Percentiles rank a stretch among this genome's conserved stretches.
These are phyloP conservation scores for Rosa chinensis DNA, from an alignment of 306 rosid species.

Conservation along the genomic window DNA sequence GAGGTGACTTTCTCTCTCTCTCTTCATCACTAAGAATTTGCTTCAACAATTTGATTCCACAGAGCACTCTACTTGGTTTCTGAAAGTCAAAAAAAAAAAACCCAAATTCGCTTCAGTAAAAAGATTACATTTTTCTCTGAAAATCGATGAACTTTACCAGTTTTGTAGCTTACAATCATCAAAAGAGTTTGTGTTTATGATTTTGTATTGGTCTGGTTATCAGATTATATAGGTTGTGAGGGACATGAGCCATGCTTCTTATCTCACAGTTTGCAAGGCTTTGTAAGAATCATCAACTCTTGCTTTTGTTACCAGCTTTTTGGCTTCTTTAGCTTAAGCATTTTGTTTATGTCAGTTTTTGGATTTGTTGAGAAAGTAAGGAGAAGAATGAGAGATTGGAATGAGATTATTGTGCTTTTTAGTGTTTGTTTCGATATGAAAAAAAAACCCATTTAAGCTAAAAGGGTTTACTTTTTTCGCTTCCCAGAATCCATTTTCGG, in stretches of 20 bases:
- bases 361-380: background rate
- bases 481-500: background rate
- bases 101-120: background rate
- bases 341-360: background rate
- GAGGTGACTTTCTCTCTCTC: background rate
- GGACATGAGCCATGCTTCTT: conserved; percentile 30
- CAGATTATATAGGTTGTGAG: conserved; percentile 9
- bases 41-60: background rate
- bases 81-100: background rate
- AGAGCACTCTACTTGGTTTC: background rate
- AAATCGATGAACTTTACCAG: background rate
- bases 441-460: background rate
- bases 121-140: background rate
- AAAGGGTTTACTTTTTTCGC: background rate
- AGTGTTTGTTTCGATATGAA: background rate
- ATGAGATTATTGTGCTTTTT: background rate
- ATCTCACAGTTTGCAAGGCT: conserved; percentile 21
- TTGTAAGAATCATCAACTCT: conserved; percentile 21
- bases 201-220: background rate
- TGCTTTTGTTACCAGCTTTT: background rate
- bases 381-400: background rate
- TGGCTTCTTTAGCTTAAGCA: background rate
- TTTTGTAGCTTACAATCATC: background rate
- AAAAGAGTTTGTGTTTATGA: background rate
- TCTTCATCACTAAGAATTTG: background rate